A percentile compares a stretch with the other conserved stretches of the same genome.
Conservation (phyloP, 2,329 filamentous ascomycete species). For the Chalaropsis thielavioides region DNA sequence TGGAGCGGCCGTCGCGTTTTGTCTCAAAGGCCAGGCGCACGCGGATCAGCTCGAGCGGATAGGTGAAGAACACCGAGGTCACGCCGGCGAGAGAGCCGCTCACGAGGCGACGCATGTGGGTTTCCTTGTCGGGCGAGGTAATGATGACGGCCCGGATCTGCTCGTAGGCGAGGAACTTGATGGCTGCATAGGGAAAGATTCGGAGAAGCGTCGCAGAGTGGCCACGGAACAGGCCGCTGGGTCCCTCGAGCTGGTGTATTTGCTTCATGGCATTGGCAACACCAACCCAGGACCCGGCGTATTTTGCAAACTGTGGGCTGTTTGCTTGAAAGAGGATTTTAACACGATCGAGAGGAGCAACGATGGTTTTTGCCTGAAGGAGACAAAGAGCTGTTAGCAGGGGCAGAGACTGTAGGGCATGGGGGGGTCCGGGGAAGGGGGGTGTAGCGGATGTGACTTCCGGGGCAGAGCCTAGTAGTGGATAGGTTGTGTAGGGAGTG, state of each 20-base stretch:
- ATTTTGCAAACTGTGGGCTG: slow-evolving; percentile 87
- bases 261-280: slow-evolving; percentile 68
- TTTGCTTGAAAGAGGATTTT: slow-evolving; percentile 97
- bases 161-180: slow-evolving; percentile 97
- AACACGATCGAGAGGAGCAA: slow-evolving; percentile 89
- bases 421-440: background rate
- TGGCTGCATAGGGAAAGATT: slow-evolving; percentile 93
- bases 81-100: slow-evolving; percentile 67
- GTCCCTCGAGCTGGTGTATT: slow-evolving; percentile 64
- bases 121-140: slow-evolving; percentile 57
- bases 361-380: slow-evolving; percentile 75
- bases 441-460: too few relatives aligned
- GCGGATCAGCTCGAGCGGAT: slow-evolving; percentile 82
- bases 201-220: slow-evolving; percentile 87
- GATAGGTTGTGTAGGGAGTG: too few relatives aligned
- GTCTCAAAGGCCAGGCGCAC: slow-evolving; percentile 94
- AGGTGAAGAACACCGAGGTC: slow-evolving; percentile 89
- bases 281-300: slow-evolving; percentile 76
- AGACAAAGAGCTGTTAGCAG: slow-evolving; percentile 17
- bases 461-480: too few relatives aligned
- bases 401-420: too few relatives aligned
- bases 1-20: slow-evolving; percentile 54
- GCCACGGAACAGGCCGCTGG: slow-evolving; percentile 70
- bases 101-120: slow-evolving; percentile 57
- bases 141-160: slow-evolving; percentile 78